These are phyloP conservation scores for Eutrema yunnanense DNA, from an alignment of 345 rosid species.

Conservation along the genomic window DNA sequence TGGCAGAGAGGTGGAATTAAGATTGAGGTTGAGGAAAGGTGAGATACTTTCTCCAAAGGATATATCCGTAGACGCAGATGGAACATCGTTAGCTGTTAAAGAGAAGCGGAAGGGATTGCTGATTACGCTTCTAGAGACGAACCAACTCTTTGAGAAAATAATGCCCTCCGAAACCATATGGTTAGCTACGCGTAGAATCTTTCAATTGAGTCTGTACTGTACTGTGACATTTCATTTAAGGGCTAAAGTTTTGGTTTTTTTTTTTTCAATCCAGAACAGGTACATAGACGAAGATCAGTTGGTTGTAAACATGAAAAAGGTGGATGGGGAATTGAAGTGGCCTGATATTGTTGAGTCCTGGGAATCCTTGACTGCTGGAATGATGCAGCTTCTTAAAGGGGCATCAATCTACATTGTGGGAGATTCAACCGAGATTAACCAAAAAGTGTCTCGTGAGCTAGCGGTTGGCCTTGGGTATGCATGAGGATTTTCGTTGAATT, in stretches of 20 bases:
- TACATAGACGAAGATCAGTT: slow-evolving; percentile 75
- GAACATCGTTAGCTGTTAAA: slow-evolving; percentile 48
- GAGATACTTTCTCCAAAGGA: slow-evolving; percentile 48
- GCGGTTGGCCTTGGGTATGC: slow-evolving; percentile 80
- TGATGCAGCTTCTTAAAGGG: slow-evolving; percentile 77
- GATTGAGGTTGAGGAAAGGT: slow-evolving; percentile 41
- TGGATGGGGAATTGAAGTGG: slow-evolving; percentile 77
- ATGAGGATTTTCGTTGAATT: background rate
- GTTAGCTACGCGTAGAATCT: slow-evolving; percentile 32
- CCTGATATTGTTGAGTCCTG: slow-evolving; percentile 85
- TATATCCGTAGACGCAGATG: slow-evolving; percentile 74
- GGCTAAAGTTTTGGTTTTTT: background rate
- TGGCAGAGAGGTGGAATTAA: slow-evolving; percentile 73
- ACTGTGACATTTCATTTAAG: background rate
- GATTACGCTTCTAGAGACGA: slow-evolving; percentile 56
- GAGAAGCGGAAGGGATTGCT: slow-evolving; percentile 41
- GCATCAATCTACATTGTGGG: slow-evolving; percentile 73
- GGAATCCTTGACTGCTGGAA: slow-evolving; percentile 78
- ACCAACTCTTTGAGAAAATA: slow-evolving; percentile 57
- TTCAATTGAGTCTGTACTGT: background rate
- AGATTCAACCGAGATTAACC: slow-evolving; percentile 68
- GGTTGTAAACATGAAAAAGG: slow-evolving; percentile 82
- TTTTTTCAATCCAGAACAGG: slow-evolving; percentile 37
- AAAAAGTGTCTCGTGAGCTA: slow-evolving; percentile 67
- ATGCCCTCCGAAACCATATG: slow-evolving; percentile 83